Percentiles rank a stretch among this genome's conserved stretches.
Conservation (phyloP, 768 basidiomycete genomes). For the Phanerochaete sordida region DNA sequence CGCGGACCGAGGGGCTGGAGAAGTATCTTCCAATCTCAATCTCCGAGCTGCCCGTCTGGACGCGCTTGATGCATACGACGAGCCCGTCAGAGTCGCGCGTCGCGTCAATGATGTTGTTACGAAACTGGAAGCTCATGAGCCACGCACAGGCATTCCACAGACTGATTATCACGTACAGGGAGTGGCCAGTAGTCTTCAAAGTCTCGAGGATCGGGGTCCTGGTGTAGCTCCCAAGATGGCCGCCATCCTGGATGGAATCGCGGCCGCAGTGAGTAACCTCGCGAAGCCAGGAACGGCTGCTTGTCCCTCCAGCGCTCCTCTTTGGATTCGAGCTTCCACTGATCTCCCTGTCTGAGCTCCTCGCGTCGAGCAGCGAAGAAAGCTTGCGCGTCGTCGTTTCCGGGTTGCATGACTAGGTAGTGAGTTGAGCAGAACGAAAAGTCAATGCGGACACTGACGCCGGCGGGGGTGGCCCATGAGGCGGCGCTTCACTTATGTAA, state of each 20-base stretch:
- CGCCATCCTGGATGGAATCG: constrained; percentile 26
- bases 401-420: too few species aligned
- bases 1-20: constrained; percentile 1
- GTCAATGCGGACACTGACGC: too few species aligned
- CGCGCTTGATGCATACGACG: constrained; percentile 17
- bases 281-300: not conserved
- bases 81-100: constrained; percentile 13
- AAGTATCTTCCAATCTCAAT: constrained; percentile 7
- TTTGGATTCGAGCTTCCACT: too few species aligned
- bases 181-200: constrained; percentile 9
- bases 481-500: not conserved
- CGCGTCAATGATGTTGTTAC: constrained; percentile 15
- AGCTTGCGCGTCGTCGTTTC: not conserved
- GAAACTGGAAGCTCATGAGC: not conserved
- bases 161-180: not conserved
- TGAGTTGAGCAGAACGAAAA: too few species aligned
- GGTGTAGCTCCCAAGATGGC: constrained; percentile 24
- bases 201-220: not conserved
- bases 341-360: too few species aligned
- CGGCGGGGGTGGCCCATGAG: too few species aligned
- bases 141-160: not conserved
- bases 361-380: not conserved
- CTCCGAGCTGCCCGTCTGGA: constrained; percentile 7
- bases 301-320: not conserved
- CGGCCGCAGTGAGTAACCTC: constrained; percentile 24